Evolutionary conservation across 495 filamentous ascomycete species (phyloP).

Genomic region (Daldinia bambusicola): DNA sequence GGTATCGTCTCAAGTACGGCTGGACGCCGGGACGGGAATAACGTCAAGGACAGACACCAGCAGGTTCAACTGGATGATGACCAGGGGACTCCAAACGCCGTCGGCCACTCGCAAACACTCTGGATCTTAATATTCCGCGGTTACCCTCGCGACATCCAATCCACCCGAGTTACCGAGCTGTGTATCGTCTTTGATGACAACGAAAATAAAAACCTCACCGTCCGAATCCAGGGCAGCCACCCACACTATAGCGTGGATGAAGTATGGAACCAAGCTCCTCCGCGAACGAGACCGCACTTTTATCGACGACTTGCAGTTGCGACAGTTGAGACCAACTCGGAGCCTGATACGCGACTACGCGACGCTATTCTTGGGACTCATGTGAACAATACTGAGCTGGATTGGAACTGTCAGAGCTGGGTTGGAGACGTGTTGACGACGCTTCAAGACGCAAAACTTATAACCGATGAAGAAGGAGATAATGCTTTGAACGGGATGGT

Average conservation of each 20-base stretch:
- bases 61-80: constrained; percentile 10
- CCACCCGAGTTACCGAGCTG: constrained; percentile 45
- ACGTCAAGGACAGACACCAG: constrained; percentile 34
- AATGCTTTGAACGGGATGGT: constrained; percentile 49
- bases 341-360: constrained; percentile 41
- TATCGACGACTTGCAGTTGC: constrained; percentile 47
- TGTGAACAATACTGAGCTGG: constrained; percentile 46
- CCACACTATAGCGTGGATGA: constrained; percentile 44
- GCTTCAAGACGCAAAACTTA: constrained; percentile 47
- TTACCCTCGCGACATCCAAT: constrained; percentile 47
- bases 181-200: constrained; percentile 48
- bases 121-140: constrained; percentile 46
- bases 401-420: constrained; percentile 49
- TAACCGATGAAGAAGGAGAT: constrained; percentile 48
- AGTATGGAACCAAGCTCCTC: constrained; percentile 44
- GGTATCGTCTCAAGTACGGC: constrained; percentile 40
- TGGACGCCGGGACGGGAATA: constrained; percentile 34
- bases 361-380: constrained; percentile 45
- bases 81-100: constrained; percentile 17
- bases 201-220: constrained; percentile 46
- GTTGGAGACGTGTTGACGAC: constrained; percentile 48
- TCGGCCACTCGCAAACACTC: constrained; percentile 38
- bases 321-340: constrained; percentile 42
- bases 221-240: constrained; percentile 46
- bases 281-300: constrained; percentile 47